These are phyloP conservation scores for Lichtheimia ornata DNA, from an alignment of 371 early-diverging fungal species.

Conservation along the genomic window DNA sequence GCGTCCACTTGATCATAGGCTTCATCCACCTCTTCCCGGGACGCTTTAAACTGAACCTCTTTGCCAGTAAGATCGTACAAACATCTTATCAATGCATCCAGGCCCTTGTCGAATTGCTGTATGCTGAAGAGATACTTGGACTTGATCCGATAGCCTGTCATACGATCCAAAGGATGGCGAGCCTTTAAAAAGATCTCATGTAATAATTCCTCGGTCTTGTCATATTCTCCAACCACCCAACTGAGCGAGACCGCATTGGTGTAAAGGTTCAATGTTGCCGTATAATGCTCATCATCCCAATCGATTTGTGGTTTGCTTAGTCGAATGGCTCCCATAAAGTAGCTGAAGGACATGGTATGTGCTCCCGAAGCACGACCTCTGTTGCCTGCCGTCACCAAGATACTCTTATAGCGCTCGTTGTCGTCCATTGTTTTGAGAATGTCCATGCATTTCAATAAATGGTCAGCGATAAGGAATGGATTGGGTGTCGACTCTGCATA, in stretches of 20 bases:
- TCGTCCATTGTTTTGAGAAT: slow-evolving; percentile 16
- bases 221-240: slow-evolving; percentile 41
- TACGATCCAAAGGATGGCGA: slow-evolving; percentile 33
- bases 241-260: slow-evolving; percentile 36
- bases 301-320: slow-evolving; percentile 11
- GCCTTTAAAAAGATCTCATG: slow-evolving; percentile 30
- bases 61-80: slow-evolving; percentile 24
- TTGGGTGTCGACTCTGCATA: neutral
- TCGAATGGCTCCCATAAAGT: slow-evolving; percentile 34
- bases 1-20: slow-evolving; percentile 18
- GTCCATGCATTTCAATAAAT: slow-evolving; percentile 37
- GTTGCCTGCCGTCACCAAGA: slow-evolving; percentile 39
- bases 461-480: slow-evolving; percentile 34
- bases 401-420: slow-evolving; percentile 21
- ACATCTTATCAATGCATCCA: slow-evolving; percentile 24
- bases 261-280: slow-evolving; percentile 26
- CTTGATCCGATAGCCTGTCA: slow-evolving; percentile 36
- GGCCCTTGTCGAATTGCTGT: slow-evolving; percentile 35
- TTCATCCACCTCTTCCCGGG: slow-evolving; percentile 17
- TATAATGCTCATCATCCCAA: slow-evolving; percentile 28
- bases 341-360: slow-evolving; percentile 35
- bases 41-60: slow-evolving; percentile 10
- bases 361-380: slow-evolving; percentile 39
- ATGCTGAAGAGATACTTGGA: slow-evolving; percentile 32
- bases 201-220: slow-evolving; percentile 26